Evolutionary conservation across 23 red algal species (phyloP), one percentile per base, ranked within the genome.

Genomic region (Gracilaria gracilis): DNA sequence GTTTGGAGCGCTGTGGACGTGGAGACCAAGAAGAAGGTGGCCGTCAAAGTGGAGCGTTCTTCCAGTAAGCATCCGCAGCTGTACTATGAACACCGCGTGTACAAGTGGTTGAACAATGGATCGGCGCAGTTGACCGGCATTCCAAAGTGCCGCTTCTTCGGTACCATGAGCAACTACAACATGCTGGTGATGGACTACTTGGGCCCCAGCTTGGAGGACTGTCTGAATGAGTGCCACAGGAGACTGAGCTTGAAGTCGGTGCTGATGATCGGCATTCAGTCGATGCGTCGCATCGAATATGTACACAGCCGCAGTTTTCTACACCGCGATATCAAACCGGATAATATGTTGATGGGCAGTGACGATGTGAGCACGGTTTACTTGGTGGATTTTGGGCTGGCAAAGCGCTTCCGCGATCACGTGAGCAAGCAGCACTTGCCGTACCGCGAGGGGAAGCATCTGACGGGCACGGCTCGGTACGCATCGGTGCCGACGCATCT

Each of bases 221-320:
- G 53, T 5, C 14, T 90, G 3, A 70, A 81, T 42, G 75, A 81
- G 40, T 70, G 75, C 23, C 25, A 66, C 20, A 23, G 87, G 9
- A 4, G 57, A 3, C 12, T 90, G 57, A 61, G 46, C 20, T 35
- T 90, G 20, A 90, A 90, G 87, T 67, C 73, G 39, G 75, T 90
- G 38, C 74, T 90, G n/a, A 81, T 90, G 87, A 81, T 90, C 44
- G 87, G 74, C 87, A 90, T 90, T 70, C 87, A 90, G 62, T 35
- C 75, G 31, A 65, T 90, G 87, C 75, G 75, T 9, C 46, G 51
- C n/a, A 67, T 90, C 29, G 87, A 90, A 29, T 65, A 69, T 51
- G 55, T 90, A 6, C 87, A 90, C 39, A 50, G 59, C 37, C 35
- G 74, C 34, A 70, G 73, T 57, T 81, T 90, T 34, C 38, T 90